Base-by-base conservation (phyloP, 768 basidiomycete genomes). In the Lactarius pseudohatsudake region DNA sequence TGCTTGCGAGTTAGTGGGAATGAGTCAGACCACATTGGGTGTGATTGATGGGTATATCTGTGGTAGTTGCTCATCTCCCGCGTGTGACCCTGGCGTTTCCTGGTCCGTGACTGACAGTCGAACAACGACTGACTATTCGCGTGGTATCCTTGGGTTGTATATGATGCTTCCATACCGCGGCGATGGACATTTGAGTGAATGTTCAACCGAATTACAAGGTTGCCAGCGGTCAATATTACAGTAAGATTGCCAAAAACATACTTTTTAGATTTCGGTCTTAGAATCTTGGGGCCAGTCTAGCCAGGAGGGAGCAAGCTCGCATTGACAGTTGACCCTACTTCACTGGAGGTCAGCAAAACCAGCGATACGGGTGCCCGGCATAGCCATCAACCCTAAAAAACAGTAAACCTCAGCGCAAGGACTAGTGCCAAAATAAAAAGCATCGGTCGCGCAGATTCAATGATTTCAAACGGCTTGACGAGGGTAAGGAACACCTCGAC, bases 391-490 rank as follows among this genome's bases (percentile, higher is more conserved):
- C 74, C 96, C 96, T 96, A 68, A 5, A 40, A 40, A 38, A 40
- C 38, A 40, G 38, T 2, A 40, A 40, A 40, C 13, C 13, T 56
- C 55, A 56, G 18, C 55, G n/a, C 13, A 36, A 8, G 22, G 0
- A 30, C 18, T 30, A 32, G 3, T 16, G 0, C n/a, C 38, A 62
- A 32, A 36, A 15, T 13, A 30, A 57, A 20, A 43, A 20, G 65
- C 68, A 96, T 96, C 96, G 38, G 94, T 95, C 97, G 81, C 22
- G 97, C 96, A 34, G 94, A 90, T 80, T 99, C 97, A 61, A 99
- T 84, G 62, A 99, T 86, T 41, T 96, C 97, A 71, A 96, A 99
- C 9, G 96, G 96, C 75, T 95, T 91, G 72, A 98, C 79, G 54
- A 98, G 78, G 69, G 83, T 88, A 73, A 99, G 79, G 82, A 98